Evolutionary conservation across 352 stramenopile genomes (phyloP).

Genomic region (Pythium myriotylum): DNA sequence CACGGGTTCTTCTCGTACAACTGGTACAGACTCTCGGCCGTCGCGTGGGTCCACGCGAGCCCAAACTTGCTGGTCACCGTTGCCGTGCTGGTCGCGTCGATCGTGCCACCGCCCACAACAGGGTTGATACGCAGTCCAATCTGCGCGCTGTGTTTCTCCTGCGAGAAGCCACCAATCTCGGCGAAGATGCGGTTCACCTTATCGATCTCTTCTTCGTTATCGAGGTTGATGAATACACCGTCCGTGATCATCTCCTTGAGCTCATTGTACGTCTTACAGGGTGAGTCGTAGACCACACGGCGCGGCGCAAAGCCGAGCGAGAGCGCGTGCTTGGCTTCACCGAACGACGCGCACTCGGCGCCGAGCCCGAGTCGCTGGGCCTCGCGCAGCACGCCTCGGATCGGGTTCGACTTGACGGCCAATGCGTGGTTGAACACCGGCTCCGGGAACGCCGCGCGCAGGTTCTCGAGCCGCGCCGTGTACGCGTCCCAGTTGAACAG

Average conservation of each 20-base stretch:
- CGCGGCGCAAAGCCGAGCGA: constrained; percentile 70
- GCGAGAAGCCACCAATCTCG: constrained; percentile 32
- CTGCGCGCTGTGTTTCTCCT: constrained; percentile 42
- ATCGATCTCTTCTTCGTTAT: constrained; percentile 91
- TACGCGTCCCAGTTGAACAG: constrained; percentile 71
- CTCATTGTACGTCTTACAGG: constrained; percentile 90
- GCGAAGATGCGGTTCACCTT: constrained; percentile 70
- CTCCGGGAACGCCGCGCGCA: constrained; percentile 57
- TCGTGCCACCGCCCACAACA: constrained; percentile 86
- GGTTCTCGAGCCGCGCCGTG: constrained; percentile 56
- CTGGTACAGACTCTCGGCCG: constrained; percentile 47
- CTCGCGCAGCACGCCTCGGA: constrained; percentile 61
- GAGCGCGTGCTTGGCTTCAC: constrained; percentile 79
- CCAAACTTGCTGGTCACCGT: constrained; percentile 93
- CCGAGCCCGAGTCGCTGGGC: constrained; percentile 55
- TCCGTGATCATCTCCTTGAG: constrained; percentile 74
- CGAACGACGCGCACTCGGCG: constrained; percentile 83
- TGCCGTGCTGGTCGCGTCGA: constrained; percentile 85
- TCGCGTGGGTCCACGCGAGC: constrained; percentile 66
- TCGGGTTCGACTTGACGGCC: constrained; percentile 82
- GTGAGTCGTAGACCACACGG: constrained; percentile 91
- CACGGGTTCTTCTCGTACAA: constrained; percentile 75
- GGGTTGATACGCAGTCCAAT: constrained; percentile 93
- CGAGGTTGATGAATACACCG: constrained; percentile 90
- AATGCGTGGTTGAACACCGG: constrained; percentile 74